These are phyloP conservation scores for Arctium lappa DNA, from an alignment of 129 eudicot species.

Conservation along the genomic window DNA sequence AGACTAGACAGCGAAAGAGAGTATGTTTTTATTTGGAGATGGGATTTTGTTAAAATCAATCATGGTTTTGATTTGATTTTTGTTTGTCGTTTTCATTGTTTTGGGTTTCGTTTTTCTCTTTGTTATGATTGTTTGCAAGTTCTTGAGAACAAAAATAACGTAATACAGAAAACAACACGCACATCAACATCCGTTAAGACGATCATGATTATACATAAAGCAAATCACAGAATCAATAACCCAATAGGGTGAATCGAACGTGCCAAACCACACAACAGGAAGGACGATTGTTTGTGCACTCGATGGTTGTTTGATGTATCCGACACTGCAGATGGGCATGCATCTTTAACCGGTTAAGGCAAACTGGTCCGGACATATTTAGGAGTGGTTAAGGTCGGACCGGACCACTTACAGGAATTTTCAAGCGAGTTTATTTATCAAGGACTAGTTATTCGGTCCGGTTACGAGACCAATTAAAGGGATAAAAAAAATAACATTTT, in stretches of 20 bases:
- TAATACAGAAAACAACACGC: too few relatives aligned
- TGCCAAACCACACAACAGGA: too few relatives aligned
- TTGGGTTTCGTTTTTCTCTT: background rate
- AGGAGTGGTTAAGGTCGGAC: background rate
- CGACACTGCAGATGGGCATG: background rate
- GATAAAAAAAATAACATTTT: too few relatives aligned
- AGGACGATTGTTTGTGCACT: background rate
- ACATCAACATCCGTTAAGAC: too few relatives aligned
- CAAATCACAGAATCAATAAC: too few relatives aligned
- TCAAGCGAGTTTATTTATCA: background rate
- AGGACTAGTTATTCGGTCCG: background rate
- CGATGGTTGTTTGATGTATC: background rate
- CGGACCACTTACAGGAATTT: background rate
- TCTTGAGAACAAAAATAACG: background rate
- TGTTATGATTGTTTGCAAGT: background rate
- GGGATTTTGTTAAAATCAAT: constrained; percentile 17
- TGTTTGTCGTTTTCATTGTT: constrained; percentile 1
- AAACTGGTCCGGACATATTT: background rate
- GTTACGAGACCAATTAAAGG: background rate
- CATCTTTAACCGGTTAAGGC: background rate
- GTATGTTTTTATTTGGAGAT: constrained; percentile 19
- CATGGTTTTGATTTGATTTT: constrained; percentile 9
- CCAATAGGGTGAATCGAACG: too few relatives aligned
- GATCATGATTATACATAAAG: too few relatives aligned
- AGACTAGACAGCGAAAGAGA: constrained; percentile 22